Base-by-base conservation (phyloP, 2,329 filamentous ascomycete species). In the Diaporthe ilicicola region DNA sequence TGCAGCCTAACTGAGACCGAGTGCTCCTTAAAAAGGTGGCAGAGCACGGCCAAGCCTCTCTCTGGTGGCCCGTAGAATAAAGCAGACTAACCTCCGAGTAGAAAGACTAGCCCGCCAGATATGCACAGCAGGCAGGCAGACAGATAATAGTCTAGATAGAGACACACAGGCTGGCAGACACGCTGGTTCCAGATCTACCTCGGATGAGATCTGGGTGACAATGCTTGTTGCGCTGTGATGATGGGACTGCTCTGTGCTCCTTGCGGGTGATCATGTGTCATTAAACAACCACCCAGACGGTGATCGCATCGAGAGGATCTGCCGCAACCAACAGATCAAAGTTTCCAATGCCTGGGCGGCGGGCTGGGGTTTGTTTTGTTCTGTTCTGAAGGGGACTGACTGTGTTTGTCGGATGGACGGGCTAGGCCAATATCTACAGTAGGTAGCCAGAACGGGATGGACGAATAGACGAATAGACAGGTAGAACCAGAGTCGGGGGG, bases 31-130 rank as follows among this genome's bases (percentile, higher is more conserved):
- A 37, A 64, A 64, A 37, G 27, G 59, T 64, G 59, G 59, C 59
- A 64, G 59, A 50, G 59, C 59, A 32, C 32, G 27, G 59, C 59
- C 59, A 62, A 62, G 59, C 44, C 53, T 68, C 66, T 27, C 27
- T 50, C 42, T 34, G 53, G 22, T 50, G 29, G 44, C 53, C 46
- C 53, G 66, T 53, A 59, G 4, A 46, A 68, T 59, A 59, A 59
- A 59, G 42, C 17, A 19, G 27, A 59, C 27, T 48, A 17, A 12
- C 29, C 53, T 46, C 53, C 42, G 32, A 34, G 32, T 34, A 34
- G 32, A n/a, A 56, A 24, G 9, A 32, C 34, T 68, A 59, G 39
- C 42, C 53, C 65, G 53, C 39, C 65, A 39, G 32, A 34, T 34
- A 34, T 27, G 29, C 54, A 56, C 65, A 29, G n/a, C 42, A 59